Conservation (phyloP, 352 stramenopile genomes). For the Sclerospora graminicola region DNA sequence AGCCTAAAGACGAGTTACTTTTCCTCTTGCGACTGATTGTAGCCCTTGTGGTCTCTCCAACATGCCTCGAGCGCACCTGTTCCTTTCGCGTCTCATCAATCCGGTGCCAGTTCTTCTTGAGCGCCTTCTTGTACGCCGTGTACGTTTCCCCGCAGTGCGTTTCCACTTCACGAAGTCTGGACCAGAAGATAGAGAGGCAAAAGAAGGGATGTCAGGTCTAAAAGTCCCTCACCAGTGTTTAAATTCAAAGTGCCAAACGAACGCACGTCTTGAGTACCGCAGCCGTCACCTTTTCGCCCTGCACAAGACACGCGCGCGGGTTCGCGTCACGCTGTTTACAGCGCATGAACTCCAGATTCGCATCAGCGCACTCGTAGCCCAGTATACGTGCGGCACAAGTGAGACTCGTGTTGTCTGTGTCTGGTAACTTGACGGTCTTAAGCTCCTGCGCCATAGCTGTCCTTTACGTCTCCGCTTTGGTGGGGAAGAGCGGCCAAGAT, state of each 20-base stretch:
- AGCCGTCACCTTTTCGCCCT: conserved; percentile 83
- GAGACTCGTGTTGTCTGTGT: conserved; percentile 84
- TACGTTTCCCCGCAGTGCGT: conserved; percentile 80
- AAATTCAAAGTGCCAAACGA: background rate
- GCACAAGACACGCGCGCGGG: conserved; percentile 64
- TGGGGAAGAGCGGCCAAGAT: conserved; percentile 17
- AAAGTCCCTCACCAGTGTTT: background rate
- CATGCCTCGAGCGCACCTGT: conserved; percentile 77
- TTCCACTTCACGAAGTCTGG: conserved; percentile 68
- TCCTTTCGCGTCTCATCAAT: conserved; percentile 80
- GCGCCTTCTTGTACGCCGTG: conserved; percentile 77
- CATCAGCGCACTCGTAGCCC: conserved; percentile 70
- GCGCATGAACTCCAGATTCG: conserved; percentile 78
- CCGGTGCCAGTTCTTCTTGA: conserved; percentile 86
- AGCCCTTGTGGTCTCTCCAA: conserved; percentile 77
- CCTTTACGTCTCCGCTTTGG: background rate
- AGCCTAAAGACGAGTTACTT: conserved; percentile 7
- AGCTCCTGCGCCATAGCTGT: conserved; percentile 26
- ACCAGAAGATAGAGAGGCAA: conserved; percentile 3
- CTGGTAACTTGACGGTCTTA: conserved; percentile 49
- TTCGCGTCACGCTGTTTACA: conserved; percentile 82
- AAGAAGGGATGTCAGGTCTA: conserved; percentile 1
- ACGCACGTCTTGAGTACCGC: conserved; percentile 82
- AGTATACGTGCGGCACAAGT: conserved; percentile 76
- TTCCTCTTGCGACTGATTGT: conserved; percentile 19